These are phyloP conservation scores for Metarhizium robertsii DNA, from an alignment of 2,329 filamentous ascomycete genomes.

Conservation along the genomic window DNA sequence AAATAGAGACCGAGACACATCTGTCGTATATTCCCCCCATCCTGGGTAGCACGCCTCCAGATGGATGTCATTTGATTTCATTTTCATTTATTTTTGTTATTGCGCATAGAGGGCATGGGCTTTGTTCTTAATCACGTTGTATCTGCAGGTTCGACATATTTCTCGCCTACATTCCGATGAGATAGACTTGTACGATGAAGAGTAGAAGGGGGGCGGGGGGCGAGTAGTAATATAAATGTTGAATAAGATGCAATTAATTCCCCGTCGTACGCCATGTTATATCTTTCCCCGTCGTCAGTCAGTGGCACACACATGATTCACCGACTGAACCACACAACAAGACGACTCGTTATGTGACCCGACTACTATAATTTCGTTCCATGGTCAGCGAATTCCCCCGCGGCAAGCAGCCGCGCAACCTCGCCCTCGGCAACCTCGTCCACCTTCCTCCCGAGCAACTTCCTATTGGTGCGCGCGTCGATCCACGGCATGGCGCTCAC, in stretches of 20 bases:
- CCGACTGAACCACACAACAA: not conserved
- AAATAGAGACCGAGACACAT: no score
- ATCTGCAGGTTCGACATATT: not conserved
- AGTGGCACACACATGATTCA: not conserved
- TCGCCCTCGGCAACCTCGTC: slow-evolving; percentile 5
- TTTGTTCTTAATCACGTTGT: not conserved
- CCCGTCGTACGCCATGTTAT: not conserved
- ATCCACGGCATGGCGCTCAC: slow-evolving; percentile 10
- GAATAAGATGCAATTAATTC: not conserved
- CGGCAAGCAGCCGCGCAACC: slow-evolving; percentile 1
- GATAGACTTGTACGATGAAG: not conserved
- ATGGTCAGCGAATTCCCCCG: not conserved
- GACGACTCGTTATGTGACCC: not conserved
- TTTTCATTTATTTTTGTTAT: not conserved
- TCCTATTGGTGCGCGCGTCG: slow-evolving; percentile 6
- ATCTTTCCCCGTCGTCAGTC: not conserved
- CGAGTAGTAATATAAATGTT: not conserved
- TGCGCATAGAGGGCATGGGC: not conserved
- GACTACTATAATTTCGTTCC: not conserved
- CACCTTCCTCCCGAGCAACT: slow-evolving; percentile 4
- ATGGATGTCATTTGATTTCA: not conserved
- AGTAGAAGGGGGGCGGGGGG: no score
- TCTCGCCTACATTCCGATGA: not conserved
- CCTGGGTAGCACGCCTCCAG: no score
- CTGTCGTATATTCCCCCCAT: no score